Conservation (phyloP, 345 rosid genomes). For the Citrus australasica region DNA sequence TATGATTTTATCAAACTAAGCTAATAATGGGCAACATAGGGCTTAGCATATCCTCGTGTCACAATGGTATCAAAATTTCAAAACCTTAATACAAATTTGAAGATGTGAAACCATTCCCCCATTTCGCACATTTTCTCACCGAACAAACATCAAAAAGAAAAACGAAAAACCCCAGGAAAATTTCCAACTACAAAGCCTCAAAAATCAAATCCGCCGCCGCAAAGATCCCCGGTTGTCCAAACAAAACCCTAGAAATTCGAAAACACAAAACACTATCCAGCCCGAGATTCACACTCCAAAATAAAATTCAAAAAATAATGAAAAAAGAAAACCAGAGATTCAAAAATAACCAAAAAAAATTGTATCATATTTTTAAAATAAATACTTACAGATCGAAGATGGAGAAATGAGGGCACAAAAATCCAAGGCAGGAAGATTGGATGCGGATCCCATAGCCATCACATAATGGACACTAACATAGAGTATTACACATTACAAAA, state of each 20-base stretch:
- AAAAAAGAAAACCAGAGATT: not conserved
- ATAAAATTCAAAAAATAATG: not conserved
- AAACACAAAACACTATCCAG: not conserved
- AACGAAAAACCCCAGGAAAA: not conserved
- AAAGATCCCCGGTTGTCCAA: conserved; percentile 19
- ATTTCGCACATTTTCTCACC: conserved; percentile 11
- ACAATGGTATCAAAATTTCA: not conserved
- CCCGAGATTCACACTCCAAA: not conserved
- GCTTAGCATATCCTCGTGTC: not conserved
- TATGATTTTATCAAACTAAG: not conserved
- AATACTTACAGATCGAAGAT: conserved; percentile 43
- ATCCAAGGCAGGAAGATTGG: not conserved
- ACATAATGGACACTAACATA: not conserved
- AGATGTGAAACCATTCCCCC: conserved; percentile 4
- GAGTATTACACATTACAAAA: not conserved
- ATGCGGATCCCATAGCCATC: conserved; percentile 24
- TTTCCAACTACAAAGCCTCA: conserved; percentile 3
- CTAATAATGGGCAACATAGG: not conserved
- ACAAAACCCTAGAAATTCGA: conserved; percentile 14
- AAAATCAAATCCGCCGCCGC: conserved; percentile 10
- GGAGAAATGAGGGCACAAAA: conserved; percentile 6
- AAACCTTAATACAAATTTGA: not conserved
- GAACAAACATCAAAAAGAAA: conserved; percentile 4
- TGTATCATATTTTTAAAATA: not conserved
- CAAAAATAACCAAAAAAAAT: not conserved